Conservation (phyloP, 441 rosid species). For the Hura crepitans region DNA sequence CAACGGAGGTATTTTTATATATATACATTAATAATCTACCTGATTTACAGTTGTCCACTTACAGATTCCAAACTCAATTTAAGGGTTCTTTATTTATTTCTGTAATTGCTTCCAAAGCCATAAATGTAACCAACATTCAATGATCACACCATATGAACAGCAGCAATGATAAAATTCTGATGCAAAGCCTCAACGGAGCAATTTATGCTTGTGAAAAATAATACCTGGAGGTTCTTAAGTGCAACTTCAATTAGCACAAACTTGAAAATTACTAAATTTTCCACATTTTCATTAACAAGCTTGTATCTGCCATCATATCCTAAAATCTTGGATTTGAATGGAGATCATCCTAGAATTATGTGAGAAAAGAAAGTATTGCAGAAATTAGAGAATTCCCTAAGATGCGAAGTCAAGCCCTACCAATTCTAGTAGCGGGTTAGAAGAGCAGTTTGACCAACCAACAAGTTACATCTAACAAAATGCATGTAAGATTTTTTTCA, state of each 20-base stretch:
- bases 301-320: neutral
- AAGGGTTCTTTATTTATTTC: neutral
- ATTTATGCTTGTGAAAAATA: neutral
- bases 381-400: neutral
- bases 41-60: neutral
- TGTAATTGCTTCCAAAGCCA: neutral
- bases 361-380: neutral
- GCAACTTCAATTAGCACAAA: neutral
- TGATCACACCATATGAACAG: neutral
- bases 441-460: neutral
- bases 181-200: neutral
- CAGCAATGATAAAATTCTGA: neutral
- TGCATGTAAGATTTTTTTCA: neutral
- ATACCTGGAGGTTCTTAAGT: too few relatives aligned
- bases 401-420: neutral
- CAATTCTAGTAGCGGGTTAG: neutral
- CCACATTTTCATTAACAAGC: neutral
- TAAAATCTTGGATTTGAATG: too few relatives aligned
- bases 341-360: neutral
- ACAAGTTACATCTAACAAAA: neutral
- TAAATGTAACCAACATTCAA: neutral
- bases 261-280: too few relatives aligned
- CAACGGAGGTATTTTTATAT: too few relatives aligned
- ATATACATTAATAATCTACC: neutral
- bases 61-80: neutral